phyloP scores from a whole-genome alignment of 2,329 filamentous ascomycete species.

The Curvularia lunata region DNA sequence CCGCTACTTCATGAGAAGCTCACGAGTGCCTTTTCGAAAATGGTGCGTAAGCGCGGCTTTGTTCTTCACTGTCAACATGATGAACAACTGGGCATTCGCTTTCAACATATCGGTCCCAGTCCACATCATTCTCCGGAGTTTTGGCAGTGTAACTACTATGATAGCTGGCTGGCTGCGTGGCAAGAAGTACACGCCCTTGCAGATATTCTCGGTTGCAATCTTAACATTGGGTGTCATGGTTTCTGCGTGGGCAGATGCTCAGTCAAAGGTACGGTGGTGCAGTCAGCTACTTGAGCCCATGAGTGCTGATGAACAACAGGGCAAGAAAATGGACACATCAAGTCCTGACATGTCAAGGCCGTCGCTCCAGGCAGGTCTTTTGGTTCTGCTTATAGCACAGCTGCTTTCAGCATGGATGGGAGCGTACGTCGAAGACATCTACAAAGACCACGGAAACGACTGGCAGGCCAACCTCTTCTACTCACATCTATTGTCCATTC shows the following conservation, averaged over 20 bases:
- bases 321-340: constrained; percentile 52
- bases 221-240: constrained; percentile 86
- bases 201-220: constrained; percentile 80
- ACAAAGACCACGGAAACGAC: constrained; percentile 81
- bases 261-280: constrained; percentile 69
- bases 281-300: constrained; percentile 1
- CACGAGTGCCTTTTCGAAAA: constrained; percentile 80
- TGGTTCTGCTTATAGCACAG: constrained; percentile 86
- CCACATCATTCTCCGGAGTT: constrained; percentile 94
- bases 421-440: constrained; percentile 90
- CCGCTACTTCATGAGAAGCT: constrained; percentile 75
- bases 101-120: constrained; percentile 96
- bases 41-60: constrained; percentile 89
- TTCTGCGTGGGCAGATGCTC: constrained; percentile 88
- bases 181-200: constrained; percentile 80
- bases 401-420: constrained; percentile 92
- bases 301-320: constrained; percentile 40
- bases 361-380: constrained; percentile 72
- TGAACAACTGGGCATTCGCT: constrained; percentile 98
- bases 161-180: constrained; percentile 85
- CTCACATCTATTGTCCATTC: constrained; percentile 76
- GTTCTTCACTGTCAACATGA: constrained; percentile 90
- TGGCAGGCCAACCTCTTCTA: constrained; percentile 98
- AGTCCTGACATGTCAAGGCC: constrained; percentile 49
- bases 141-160: constrained; percentile 96